Evolutionary conservation across 176 grass and related monocot species (phyloP), one percentile per base, ranked within the genome.

Genomic region (Urochloa ruziziensis): DNA sequence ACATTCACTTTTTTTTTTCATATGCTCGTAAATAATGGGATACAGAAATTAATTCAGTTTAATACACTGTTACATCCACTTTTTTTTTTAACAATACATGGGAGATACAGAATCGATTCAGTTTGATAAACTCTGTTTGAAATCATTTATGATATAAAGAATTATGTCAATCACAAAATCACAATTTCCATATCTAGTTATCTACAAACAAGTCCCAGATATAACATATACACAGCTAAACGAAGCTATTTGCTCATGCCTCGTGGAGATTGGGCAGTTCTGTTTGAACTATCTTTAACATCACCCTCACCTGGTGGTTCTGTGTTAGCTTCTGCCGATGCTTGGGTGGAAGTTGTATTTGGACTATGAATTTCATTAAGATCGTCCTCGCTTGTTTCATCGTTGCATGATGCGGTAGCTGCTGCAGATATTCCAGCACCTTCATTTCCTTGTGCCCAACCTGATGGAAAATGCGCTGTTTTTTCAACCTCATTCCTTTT

Each of bases 381-480:
- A 49, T 73, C 61, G 1, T 53, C 84, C 7, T 90, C 27, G 0
- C 21, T 90, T 54, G 33, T 73, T 91, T 87, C 72, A 10, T 87
- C 17, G 4, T 40, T 75, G 53, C 51, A 75, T 84, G 62, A 32
- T 48, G 1, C 3, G n/a, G 33, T 72, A 47, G 75, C 64, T 87
- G 10, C 61, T 78, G 21, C 30, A 24, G 71, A 87, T 90, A 84
- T 87, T 29, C 74, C 60, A 75, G 28, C 81, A 85, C 34, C 56
- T 84, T 52, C 85, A 70, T 58, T 81, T 40, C 52, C 70, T 47
- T 63, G 77, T 62, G 24, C 52, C 75, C 40, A 77, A 58, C 42
- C 47, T 87, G 54, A 58, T 73, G 23, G 10, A 81, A 82, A 73
- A 35, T 80, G 74, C 56, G 42, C 40, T 35, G 59, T n/a, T 25